Percentiles rank a stretch among this genome's conserved stretches.
Evolutionary conservation across 371 early-diverging fungal genomes (phyloP).

Genomic region (Rhizopus delemar): DNA sequence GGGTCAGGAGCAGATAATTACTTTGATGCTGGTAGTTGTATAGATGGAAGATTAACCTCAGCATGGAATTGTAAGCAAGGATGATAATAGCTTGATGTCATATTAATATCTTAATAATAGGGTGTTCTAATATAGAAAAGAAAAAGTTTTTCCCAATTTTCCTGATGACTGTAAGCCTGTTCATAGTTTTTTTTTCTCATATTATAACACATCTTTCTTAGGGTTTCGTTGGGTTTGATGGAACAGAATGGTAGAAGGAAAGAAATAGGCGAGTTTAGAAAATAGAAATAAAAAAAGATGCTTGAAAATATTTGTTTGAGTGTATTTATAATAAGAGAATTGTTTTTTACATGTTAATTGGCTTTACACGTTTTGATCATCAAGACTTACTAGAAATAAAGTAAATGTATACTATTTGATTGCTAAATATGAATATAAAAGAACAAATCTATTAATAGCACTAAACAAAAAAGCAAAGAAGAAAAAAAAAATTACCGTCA

Average conservation of each 20-base stretch:
- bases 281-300: background rate
- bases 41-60: constrained; percentile 93
- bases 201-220: constrained; percentile 9
- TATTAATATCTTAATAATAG: constrained; percentile 14
- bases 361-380: too few species aligned
- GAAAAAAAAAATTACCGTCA: too few species aligned
- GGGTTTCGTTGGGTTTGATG: constrained; percentile 86
- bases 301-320: too few species aligned
- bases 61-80: constrained; percentile 86
- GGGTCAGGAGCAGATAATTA: constrained; percentile 95
- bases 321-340: too few species aligned
- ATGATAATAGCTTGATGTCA: background rate
- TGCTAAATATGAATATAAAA: too few species aligned
- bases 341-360: too few species aligned
- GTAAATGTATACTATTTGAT: too few species aligned
- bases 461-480: too few species aligned
- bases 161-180: constrained; percentile 64
- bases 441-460: too few species aligned
- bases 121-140: constrained; percentile 93
- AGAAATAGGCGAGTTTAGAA: background rate
- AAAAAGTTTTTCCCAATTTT: constrained; percentile 92
- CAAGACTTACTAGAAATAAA: too few species aligned
- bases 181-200: constrained; percentile 1
- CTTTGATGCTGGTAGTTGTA: constrained; percentile 95
- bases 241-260: constrained; percentile 51